These are phyloP conservation scores for Eustoma russellianum DNA, from an alignment of 257 asterid genomes.

Conservation along the genomic window DNA sequence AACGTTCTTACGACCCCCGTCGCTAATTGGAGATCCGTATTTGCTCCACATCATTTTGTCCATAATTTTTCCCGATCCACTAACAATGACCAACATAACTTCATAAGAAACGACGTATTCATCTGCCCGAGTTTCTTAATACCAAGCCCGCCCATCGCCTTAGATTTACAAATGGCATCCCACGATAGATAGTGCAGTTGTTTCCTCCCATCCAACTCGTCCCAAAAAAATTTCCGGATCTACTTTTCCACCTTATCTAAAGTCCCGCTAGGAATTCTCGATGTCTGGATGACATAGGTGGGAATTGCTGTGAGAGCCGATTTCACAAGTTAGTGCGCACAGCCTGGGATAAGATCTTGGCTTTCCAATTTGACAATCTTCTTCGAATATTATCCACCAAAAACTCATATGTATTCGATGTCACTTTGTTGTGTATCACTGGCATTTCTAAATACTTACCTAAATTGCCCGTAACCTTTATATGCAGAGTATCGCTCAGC, in stretches of 20 bases:
- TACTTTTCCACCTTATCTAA: not conserved
- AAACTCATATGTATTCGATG: not conserved
- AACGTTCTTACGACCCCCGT: too few relatives aligned
- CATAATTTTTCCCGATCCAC: too few relatives aligned
- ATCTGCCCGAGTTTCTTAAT: too few relatives aligned
- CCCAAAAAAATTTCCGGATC: not conserved
- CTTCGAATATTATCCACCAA: not conserved
- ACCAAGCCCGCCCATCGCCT: not conserved
- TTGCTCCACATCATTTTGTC: too few relatives aligned
- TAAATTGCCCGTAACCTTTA: too few relatives aligned
- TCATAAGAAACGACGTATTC: too few relatives aligned
- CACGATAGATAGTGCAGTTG: too few relatives aligned
- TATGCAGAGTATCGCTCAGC: not conserved
- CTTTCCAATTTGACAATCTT: not conserved
- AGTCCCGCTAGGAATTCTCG: not conserved
- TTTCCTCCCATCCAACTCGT: too few relatives aligned
- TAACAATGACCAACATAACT: too few relatives aligned
- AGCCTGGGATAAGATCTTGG: not conserved
- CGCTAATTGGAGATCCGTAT: too few relatives aligned
- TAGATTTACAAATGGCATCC: not conserved
- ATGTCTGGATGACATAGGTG: not conserved
- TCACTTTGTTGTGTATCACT: not conserved
- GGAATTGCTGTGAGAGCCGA: not conserved
- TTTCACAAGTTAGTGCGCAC: not conserved
- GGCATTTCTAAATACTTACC: not conserved